phyloP scores from a whole-genome alignment of 1,139 yeast genomes.

The Hanseniaspora sp. region DNA sequence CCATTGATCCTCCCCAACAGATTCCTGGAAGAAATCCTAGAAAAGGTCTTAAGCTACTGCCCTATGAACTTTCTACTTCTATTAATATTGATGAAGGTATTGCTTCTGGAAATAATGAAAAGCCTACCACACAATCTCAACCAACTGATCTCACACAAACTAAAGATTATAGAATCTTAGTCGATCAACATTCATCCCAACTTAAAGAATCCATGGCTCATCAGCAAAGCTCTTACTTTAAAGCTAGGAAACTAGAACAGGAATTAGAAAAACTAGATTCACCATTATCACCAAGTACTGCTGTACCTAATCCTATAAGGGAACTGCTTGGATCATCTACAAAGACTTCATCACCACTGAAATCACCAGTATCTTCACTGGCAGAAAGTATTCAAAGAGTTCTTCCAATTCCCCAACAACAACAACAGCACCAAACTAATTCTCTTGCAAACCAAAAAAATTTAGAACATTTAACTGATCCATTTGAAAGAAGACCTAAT shows the following conservation, averaged over 20 bases:
- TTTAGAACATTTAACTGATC: background rate
- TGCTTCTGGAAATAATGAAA: conserved; percentile 26
- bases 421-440: background rate
- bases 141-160: conserved; percentile 35
- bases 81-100: conserved; percentile 61
- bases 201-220: conserved; percentile 55
- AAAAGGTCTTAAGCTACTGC: conserved; percentile 67
- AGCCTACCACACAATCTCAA: conserved; percentile 20
- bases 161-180: conserved; percentile 43
- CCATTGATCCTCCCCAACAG: conserved; percentile 85
- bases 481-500: conserved; percentile 17
- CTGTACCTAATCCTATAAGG: conserved; percentile 25
- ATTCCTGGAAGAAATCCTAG: conserved; percentile 80
- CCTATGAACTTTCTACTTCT: conserved; percentile 55
- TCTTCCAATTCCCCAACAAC: conserved; percentile 13
- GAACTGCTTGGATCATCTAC: conserved; percentile 24
- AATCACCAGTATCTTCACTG: conserved; percentile 9
- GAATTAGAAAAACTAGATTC: conserved; percentile 43
- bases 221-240: conserved; percentile 61
- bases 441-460: conserved; percentile 3
- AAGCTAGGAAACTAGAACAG: conserved; percentile 50
- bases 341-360: background rate
- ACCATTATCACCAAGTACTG: conserved; percentile 28
- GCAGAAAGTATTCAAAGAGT: conserved; percentile 14
- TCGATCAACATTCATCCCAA: conserved; percentile 47